phyloP scores from a whole-genome alignment of 1,139 yeast genomes.

The Schizosaccharomyces versatilis region DNA sequence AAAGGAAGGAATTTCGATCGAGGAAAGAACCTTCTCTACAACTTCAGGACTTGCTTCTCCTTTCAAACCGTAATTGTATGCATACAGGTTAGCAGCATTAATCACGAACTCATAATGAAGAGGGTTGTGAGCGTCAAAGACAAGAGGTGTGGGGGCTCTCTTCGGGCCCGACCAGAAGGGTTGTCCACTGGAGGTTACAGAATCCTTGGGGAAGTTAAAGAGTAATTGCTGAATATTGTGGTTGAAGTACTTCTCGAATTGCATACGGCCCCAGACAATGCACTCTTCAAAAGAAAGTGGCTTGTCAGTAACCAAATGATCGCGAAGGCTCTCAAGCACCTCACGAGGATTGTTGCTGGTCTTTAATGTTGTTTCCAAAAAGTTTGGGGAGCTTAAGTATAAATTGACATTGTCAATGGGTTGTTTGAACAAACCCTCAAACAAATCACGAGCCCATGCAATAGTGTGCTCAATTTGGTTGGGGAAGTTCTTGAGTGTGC shows the following conservation, averaged over 20 bases:
- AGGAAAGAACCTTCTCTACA: constrained; percentile 29
- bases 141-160: constrained; percentile 75
- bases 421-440: constrained; percentile 82
- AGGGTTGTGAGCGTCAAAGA: constrained; percentile 48
- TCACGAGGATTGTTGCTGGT: constrained; percentile 83
- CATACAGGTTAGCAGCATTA: constrained; percentile 80
- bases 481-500: constrained; percentile 93
- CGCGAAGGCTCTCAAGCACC: constrained; percentile 53
- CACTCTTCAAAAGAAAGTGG: constrained; percentile 87
- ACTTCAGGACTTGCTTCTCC: constrained; percentile 26
- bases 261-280: constrained; percentile 79
- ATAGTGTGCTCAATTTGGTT: constrained; percentile 94
- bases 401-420: constrained; percentile 82
- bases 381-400: constrained; percentile 78
- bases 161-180: constrained; percentile 98
- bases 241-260: constrained; percentile 64
- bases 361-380: constrained; percentile 71
- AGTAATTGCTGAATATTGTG: constrained; percentile 75
- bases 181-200: constrained; percentile 70
- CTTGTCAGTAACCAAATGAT: constrained; percentile 46
- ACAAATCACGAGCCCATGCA: constrained; percentile 94
- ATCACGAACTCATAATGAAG: constrained; percentile 67
- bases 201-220: constrained; percentile 85
- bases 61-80: constrained; percentile 64
- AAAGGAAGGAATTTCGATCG: constrained; percentile 41